Base-by-base conservation (phyloP, 495 filamentous ascomycete genomes). In the Parmelia sp. region DNA sequence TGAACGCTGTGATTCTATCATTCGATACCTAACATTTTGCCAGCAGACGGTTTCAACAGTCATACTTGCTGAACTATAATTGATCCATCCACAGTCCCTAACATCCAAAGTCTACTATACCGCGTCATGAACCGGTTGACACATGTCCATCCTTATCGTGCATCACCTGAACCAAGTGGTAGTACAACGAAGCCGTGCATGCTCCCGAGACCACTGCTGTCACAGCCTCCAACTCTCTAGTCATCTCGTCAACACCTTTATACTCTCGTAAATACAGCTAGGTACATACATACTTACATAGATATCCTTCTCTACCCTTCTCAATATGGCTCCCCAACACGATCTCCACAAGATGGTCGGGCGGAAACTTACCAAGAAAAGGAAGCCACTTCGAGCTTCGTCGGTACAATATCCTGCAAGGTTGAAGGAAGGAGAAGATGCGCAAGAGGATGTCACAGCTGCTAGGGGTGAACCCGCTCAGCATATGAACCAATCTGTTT, bases 401-500 rank as follows among this genome's bases (percentile, higher is more conserved):
- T 85, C 88, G 3, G 83, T 89, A 79, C 85, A 88, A 64, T 78
- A 94, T 27, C 91, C 92, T 23, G 90, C 93, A 21, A 86, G 86
- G 31, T 82, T 96, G 57, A 84, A 83, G 71, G 85, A 90, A 71
- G 85, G 86, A 45, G 86, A 84, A 45, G 89, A 92, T 72, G 81
- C 80, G 19, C 78, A 89, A 15, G 84, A 92, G 62, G 91, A 94
- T 74, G 88, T 87, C 51, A 84, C 86, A 19, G 86, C 87, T 29
- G 64, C 77, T 33, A 71, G 76, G 33, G 80, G 80, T 58, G 73
- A 73, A 49, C 72, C 80, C 37, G 63, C 78, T 29, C 80, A 79
- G 29, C 89, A 90, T 67, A 90, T 96, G 89, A 93, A 97, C 74
- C 92, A 97, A 76, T 93, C 90, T 58, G 83, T 98, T 59, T 96